Conservation (phyloP, 768 basidiomycete genomes). For the Lepiota venenata region DNA sequence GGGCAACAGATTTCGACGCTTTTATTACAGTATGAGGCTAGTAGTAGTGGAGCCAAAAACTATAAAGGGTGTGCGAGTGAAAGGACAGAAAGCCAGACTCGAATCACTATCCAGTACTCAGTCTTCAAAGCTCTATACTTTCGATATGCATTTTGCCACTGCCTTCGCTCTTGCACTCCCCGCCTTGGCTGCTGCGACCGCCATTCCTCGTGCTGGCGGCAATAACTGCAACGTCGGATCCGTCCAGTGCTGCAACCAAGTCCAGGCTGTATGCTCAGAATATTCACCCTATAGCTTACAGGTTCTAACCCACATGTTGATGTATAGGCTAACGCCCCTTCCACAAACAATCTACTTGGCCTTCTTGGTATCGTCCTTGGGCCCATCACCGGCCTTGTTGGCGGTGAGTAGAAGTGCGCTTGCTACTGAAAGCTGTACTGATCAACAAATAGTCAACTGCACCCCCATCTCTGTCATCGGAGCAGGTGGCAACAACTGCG, state of each 20-base stretch:
- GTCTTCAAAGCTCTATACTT: neutral
- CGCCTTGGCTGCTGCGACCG: slow-evolving; percentile 20
- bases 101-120: neutral
- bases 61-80: neutral
- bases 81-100: neutral
- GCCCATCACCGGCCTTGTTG: slow-evolving; percentile 19
- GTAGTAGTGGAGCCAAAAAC: neutral
- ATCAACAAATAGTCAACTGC: slow-evolving; percentile 15
- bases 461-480: slow-evolving; percentile 17
- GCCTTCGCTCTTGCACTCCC: slow-evolving; percentile 19
- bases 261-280: too few species aligned
- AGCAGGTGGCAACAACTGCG: slow-evolving; percentile 15
- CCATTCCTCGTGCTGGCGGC: neutral
- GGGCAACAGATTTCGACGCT: too few species aligned
- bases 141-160: slow-evolving; percentile 20
- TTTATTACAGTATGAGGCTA: too few species aligned
- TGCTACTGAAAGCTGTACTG: neutral
- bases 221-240: neutral
- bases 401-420: slow-evolving; percentile 1
- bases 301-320: slow-evolving; percentile 5
- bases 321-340: neutral
- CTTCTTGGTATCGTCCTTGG: slow-evolving; percentile 14
- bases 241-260: too few species aligned
- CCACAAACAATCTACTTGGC: neutral
- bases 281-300: too few species aligned